A percentile compares a stretch with the other conserved stretches of the same genome.
Evolutionary conservation across 2,329 filamentous ascomycete species (phyloP).

Genomic region (Erysiphe pulchra): DNA sequence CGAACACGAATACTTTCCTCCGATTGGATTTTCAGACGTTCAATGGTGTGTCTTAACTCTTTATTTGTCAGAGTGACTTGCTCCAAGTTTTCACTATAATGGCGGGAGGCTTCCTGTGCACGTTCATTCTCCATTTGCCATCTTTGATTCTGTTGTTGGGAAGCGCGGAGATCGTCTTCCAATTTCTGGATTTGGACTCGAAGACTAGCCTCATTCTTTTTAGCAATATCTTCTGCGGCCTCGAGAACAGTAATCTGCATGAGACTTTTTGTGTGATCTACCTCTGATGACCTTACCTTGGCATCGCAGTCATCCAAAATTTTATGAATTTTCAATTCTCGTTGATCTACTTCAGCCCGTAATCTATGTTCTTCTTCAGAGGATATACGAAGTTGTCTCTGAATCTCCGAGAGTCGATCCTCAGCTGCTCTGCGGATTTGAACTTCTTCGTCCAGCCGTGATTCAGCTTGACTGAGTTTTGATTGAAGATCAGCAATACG

Average conservation of each 20-base stretch:
- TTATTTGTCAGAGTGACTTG: constrained; percentile 35
- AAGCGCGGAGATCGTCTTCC: constrained; percentile 28
- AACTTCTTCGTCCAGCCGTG: constrained; percentile 36
- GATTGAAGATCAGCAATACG: constrained; percentile 27
- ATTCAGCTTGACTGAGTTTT: constrained; percentile 35
- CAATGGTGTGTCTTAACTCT: constrained; percentile 46
- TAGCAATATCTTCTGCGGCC: constrained; percentile 32
- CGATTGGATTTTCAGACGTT: constrained; percentile 49
- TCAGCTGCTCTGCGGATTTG: constrained; percentile 38
- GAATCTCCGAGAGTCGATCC: constrained; percentile 46
- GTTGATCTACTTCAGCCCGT: constrained; percentile 39
- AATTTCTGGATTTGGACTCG: constrained; percentile 26
- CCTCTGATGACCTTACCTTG: constrained; percentile 33
- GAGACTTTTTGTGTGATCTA: constrained; percentile 24
- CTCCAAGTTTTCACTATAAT: constrained; percentile 32
- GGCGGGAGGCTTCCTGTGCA: constrained; percentile 35
- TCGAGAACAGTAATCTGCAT: constrained; percentile 43
- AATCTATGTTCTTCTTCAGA: constrained; percentile 50
- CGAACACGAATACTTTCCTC: constrained; percentile 68
- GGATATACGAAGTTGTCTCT: constrained; percentile 39
- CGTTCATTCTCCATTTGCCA: constrained; percentile 37
- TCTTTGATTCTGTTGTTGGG: constrained; percentile 30
- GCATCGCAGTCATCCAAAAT: constrained; percentile 44
- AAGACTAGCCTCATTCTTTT: constrained; percentile 28
- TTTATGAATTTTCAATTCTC: constrained; percentile 38